Conservation (phyloP, 2,329 filamentous ascomycete species). For the Aspergillus pseudotamarii region DNA sequence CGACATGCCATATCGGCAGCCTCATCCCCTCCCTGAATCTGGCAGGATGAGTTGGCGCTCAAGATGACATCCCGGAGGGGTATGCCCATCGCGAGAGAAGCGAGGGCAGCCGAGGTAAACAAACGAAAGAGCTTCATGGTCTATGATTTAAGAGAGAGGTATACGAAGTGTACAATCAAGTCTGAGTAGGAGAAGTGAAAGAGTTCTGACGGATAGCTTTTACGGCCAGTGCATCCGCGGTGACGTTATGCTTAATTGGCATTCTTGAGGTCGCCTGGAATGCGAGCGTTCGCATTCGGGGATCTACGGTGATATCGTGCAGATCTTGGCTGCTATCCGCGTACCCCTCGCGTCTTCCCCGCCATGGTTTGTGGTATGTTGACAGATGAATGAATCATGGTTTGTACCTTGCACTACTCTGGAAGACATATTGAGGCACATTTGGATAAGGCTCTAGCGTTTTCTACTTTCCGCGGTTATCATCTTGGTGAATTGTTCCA, state of each 20-base stretch:
- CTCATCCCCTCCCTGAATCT: slow-evolving; percentile 12
- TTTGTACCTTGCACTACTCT: background rate
- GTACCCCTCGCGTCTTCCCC: background rate
- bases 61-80: slow-evolving; percentile 10
- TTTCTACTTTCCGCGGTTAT: background rate
- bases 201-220: background rate
- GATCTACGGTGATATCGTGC: background rate
- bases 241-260: background rate
- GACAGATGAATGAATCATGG: background rate
- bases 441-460: background rate
- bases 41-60: slow-evolving; percentile 13
- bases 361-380: background rate
- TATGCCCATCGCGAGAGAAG: slow-evolving; percentile 1
- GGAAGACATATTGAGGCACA: rapidly evolving
- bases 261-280: background rate
- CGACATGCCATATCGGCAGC: slow-evolving; percentile 17
- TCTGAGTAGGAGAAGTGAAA: background rate
- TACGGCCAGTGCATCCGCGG: background rate
- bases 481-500: background rate
- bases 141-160: background rate
- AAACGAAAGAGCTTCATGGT: slow-evolving; percentile 1
- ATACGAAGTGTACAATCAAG: background rate
- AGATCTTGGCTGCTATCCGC: background rate
- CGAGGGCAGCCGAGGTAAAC: background rate
- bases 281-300: background rate